Conservation (phyloP, 139 green algal genomes). For the Coelastrella sp. region DNA sequence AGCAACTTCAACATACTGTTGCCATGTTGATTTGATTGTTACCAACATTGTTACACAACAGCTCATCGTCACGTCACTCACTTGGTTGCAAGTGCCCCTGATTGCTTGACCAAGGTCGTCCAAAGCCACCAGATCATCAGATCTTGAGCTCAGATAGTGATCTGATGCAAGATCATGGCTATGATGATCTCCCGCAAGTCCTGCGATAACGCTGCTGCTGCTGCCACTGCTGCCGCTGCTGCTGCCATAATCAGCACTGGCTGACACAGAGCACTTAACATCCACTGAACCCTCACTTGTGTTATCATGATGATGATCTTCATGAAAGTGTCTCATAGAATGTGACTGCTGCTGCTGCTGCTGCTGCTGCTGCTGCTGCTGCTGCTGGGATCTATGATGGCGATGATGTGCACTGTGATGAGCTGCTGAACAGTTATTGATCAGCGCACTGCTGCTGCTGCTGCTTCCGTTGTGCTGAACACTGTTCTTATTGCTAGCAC, state of each 20-base stretch:
- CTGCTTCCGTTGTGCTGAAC: slow-evolving; percentile 30
- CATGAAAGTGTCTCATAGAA: no score
- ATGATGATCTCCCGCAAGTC: no score
- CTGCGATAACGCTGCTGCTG: no score
- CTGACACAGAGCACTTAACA: no score
- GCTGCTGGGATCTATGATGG: background rate
- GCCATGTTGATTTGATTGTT: no score
- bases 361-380: slow-evolving; percentile 1
- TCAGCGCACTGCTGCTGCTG: background rate
- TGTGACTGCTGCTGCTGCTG: background rate
- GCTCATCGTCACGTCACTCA: no score
- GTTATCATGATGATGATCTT: no score
- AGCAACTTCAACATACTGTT: background rate
- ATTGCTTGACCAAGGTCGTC: slow-evolving; percentile 21
- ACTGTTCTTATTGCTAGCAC: no score
- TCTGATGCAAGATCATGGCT: background rate
- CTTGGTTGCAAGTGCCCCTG: slow-evolving; percentile 1
- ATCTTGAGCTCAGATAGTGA: background rate
- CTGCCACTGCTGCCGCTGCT: no score
- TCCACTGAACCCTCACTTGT: no score
- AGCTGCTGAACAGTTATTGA: background rate
- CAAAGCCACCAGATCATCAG: slow-evolving; percentile 9
- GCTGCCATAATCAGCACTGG: no score
- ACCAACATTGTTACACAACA: no score
- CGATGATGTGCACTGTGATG: background rate